Base-by-base conservation (phyloP, 2,329 filamentous ascomycete genomes). In the Dactylellina leptospora region DNA sequence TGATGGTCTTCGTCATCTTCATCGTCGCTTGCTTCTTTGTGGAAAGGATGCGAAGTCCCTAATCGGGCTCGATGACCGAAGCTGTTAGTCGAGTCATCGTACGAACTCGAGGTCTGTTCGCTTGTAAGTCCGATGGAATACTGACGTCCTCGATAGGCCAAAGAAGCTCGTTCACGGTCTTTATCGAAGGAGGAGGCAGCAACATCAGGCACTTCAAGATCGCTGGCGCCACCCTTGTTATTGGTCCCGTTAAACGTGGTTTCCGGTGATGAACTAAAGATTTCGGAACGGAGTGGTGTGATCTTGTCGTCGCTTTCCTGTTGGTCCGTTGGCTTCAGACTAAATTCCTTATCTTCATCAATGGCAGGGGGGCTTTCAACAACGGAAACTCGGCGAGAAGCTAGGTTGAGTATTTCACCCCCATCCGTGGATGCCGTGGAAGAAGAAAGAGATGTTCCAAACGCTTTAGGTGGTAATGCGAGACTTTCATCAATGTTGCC, bases 371-470 rank as follows among this genome's bases (percentile, higher is more conserved):
- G 62, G 33, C 58, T 62, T n/a, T 55, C 56, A 27, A 66, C 36
- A 23, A 56, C 30, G 27, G 73, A 62, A 28, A 44, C 69, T 45
- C 58, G 56, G 27, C 53, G 56, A 30, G 71, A 54, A 8, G 59
- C 62, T 20, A 60, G 6, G 20, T 58, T 61, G 27, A 53, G 44
- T 18, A 55, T 61, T n/a, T 75, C 70, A 18, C 75, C 75, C 13
- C 75, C 76, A 54, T 77, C 75, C 6, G 75, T 76, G 4, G 74
- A 75, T 18, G 73, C 74, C 8, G 75, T 76, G 3, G 75, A 76
- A 2, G 73, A 75, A 23, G 74, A 71, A 22, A 75, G 59, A 27
- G 73, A 75, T n/a, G 73, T 74, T 36, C 75, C 76, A 51, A 76
- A 77, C 8, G 62, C 69, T 20, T 70, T 58, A 6, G 76, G 76